Evolutionary conservation across 805 yeast species (phyloP).

Genomic region (Nakazawaea wickerhamii): DNA sequence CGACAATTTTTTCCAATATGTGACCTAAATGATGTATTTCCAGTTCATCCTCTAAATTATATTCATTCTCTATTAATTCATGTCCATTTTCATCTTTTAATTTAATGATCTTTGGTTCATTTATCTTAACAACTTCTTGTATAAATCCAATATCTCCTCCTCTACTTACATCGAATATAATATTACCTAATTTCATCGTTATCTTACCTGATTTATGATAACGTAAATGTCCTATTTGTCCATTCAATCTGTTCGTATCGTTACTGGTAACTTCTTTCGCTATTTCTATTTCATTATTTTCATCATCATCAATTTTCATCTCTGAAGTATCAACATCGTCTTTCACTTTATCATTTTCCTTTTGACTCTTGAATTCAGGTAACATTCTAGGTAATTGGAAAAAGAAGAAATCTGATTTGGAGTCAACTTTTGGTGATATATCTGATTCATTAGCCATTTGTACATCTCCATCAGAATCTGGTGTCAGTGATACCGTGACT

Average conservation of each 20-base stretch:
- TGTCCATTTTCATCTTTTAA: constrained; percentile 1
- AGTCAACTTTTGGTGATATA: constrained; percentile 11
- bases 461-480: constrained; percentile 22
- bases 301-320: constrained; percentile 5
- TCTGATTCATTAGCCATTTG: constrained; percentile 6
- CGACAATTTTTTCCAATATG: constrained; percentile 50
- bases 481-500: constrained; percentile 15
- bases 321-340: constrained; percentile 10
- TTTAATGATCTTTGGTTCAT: constrained; percentile 19
- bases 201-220: constrained; percentile 81
- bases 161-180: constrained; percentile 59
- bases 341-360: constrained; percentile 7
- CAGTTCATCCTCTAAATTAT: constrained; percentile 32
- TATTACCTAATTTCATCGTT: constrained; percentile 67
- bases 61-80: constrained; percentile 36
- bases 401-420: constrained; percentile 24
- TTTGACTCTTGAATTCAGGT: constrained; percentile 29
- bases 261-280: constrained; percentile 1
- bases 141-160: constrained; percentile 67
- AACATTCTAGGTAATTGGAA: constrained; percentile 39
- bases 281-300: not conserved
- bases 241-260: constrained; percentile 27
- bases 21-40: constrained; percentile 49
- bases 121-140: constrained; percentile 55
- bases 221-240: constrained; percentile 68